A percentile compares a stretch with the other conserved stretches of the same genome.
phyloP scores from a whole-genome alignment of 768 basidiomycete species.

The Suillus subluteus region DNA sequence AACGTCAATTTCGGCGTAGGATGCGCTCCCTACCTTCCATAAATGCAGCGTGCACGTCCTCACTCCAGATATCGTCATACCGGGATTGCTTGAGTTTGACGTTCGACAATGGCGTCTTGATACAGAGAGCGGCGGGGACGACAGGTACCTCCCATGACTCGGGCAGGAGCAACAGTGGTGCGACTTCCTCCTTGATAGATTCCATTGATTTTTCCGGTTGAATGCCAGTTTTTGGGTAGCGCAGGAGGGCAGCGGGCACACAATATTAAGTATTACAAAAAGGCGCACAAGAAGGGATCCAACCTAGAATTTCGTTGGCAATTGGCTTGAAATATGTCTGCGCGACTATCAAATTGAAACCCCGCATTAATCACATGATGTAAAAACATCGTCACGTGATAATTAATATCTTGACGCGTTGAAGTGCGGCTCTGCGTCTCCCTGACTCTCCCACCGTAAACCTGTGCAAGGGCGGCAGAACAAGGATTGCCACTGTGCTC shows the following conservation, averaged over 20 bases:
- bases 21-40: slow-evolving; percentile 36
- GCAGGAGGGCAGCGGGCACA: slow-evolving; percentile 6
- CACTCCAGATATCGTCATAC: slow-evolving; percentile 38
- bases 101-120: background rate
- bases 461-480: background rate
- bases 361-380: slow-evolving; percentile 33
- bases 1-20: background rate
- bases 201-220: slow-evolving; percentile 22
- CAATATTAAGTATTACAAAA: background rate
- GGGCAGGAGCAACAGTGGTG: slow-evolving; percentile 17
- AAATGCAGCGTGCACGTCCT: slow-evolving; percentile 39
- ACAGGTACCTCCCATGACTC: slow-evolving; percentile 8
- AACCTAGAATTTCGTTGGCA: slow-evolving; percentile 8
- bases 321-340: slow-evolving; percentile 15
- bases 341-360: slow-evolving; percentile 26
- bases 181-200: slow-evolving; percentile 19
- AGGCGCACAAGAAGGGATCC: slow-evolving; percentile 9
- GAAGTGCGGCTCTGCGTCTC: background rate
- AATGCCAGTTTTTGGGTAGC: slow-evolving; percentile 17
- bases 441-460: background rate
- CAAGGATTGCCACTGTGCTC: background rate
- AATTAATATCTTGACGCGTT: background rate
- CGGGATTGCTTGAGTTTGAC: slow-evolving; percentile 33
- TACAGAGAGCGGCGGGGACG: background rate
- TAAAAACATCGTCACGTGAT: slow-evolving; percentile 33